These are phyloP conservation scores for Austroboletus eburneus DNA, from an alignment of 768 basidiomycete species.

Conservation along the genomic window DNA sequence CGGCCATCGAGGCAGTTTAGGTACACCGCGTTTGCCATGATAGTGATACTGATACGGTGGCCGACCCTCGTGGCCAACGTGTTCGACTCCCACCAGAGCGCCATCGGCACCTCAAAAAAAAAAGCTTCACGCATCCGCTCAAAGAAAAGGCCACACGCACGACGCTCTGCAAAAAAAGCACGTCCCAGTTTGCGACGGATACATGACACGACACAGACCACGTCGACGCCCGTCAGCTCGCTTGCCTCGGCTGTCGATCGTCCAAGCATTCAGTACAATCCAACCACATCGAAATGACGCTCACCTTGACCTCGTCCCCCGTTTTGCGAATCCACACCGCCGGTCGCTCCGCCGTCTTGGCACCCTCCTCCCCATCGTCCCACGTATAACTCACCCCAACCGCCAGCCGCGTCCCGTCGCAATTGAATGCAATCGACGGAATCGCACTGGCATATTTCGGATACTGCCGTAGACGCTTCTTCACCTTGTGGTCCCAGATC, in stretches of 20 bases:
- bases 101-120: too few species aligned
- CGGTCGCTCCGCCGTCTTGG: constrained; percentile 60
- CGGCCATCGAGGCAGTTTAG: too few species aligned
- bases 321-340: constrained; percentile 57
- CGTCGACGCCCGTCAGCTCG: neutral
- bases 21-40: too few species aligned
- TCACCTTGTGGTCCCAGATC: constrained; percentile 96
- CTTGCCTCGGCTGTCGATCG: constrained; percentile 19
- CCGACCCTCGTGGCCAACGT: too few species aligned
- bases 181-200: too few species aligned
- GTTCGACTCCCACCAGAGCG: too few species aligned
- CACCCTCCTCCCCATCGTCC: constrained; percentile 79
- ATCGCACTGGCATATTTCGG: constrained; percentile 73
- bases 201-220: neutral
- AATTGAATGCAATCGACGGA: constrained; percentile 78
- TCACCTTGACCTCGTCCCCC: constrained; percentile 76
- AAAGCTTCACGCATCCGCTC: too few species aligned
- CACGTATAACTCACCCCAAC: constrained; percentile 87
- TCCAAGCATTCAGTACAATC: neutral
- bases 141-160: too few species aligned
- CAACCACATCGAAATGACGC: neutral
- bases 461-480: constrained; percentile 91
- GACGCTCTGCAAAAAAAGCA: neutral
- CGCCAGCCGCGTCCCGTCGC: constrained; percentile 76
- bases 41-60: too few species aligned